These are phyloP conservation scores for Fusarium tjaetaba DNA, from an alignment of 2,329 filamentous ascomycete species.

Conservation along the genomic window DNA sequence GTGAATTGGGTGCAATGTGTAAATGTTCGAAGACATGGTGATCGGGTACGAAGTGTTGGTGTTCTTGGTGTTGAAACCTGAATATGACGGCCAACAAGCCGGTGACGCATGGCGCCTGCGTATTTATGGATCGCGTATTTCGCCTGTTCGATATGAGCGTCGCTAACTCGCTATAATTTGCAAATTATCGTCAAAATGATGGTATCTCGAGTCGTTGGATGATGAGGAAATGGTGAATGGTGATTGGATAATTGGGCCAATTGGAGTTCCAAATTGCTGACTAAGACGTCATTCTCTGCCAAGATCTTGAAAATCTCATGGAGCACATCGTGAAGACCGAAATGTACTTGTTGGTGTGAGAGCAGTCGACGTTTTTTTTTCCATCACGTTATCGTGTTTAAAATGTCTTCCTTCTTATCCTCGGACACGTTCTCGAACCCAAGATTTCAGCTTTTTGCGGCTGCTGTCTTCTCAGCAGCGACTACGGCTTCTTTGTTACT, in stretches of 20 bases:
- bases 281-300: slow-evolving; percentile 29
- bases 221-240: slow-evolving; percentile 17
- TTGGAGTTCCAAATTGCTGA: slow-evolving; percentile 25
- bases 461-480: slow-evolving; percentile 72
- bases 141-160: background rate
- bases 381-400: slow-evolving; percentile 23
- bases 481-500: slow-evolving; percentile 69
- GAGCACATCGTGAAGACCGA: slow-evolving; percentile 2
- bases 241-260: slow-evolving; percentile 27
- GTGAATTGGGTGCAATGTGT: slow-evolving; percentile 44
- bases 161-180: background rate
- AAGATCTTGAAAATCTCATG: slow-evolving; percentile 18
- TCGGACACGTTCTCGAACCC: slow-evolving; percentile 57
- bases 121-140: background rate
- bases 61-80: slow-evolving; percentile 27
- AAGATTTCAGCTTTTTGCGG: slow-evolving; percentile 72
- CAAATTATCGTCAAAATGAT: background rate
- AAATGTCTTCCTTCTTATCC: slow-evolving; percentile 56
- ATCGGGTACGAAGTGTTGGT: slow-evolving; percentile 25
- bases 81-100: slow-evolving; percentile 48
- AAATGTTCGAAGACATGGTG: slow-evolving; percentile 42
- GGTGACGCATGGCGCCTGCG: slow-evolving; percentile 51
- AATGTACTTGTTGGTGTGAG: background rate
- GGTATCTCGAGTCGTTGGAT: slow-evolving; percentile 3
- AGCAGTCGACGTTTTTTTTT: background rate